Evolutionary conservation across 2,329 filamentous ascomycete genomes (phyloP), one percentile per base, ranked within the genome.

Genomic region (Fusarium protoensiforme): DNA sequence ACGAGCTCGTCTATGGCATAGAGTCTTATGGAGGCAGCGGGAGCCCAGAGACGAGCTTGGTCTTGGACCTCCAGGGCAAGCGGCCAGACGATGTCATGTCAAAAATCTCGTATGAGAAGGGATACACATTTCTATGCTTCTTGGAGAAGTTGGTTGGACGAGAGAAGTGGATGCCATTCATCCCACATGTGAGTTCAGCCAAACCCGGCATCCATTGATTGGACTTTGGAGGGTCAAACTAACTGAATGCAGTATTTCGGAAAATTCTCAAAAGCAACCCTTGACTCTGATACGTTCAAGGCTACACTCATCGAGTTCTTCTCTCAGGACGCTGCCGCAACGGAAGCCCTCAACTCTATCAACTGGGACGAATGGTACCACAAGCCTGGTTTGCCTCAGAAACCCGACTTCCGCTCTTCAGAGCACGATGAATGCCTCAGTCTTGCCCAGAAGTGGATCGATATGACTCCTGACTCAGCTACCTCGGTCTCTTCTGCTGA

Each of bases 21-120:
- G 60, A 61, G 14, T 46, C 39, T n/a, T 48, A 61, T 18, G 58
- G 58, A n/a, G 58, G 58, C 6, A 24, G 11, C 5, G 58, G 36
- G 3, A 48, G 58, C n/a, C 14, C 38, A 10, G 38, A 46, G 4
- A 48, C 58, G 3, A 61, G 58, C 31, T 29, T 61, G 14, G 39
- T 61, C 6, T 6, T 61, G 9, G 18, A 48, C 18, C 33, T 61
- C 24, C 38, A 48, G 39, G 58, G 58, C 24, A 48, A 48, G 31
- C 38, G 58, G 4, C 58, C 58, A 11, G 58, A 61, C 29, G 58
- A 61, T 14, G 38, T 48, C 39, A 61, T 61, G 58, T 46, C 58
- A 11, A 61, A 48, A 22, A 43, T 61, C 13, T 48, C 38, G 3
- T 61, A 61, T n/a, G 58, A 61, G 20, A 61, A 61, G 58, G 58